These are phyloP conservation scores for Xylariomycetidae sp. DNA, from an alignment of 2,329 filamentous ascomycete species.

Conservation along the genomic window DNA sequence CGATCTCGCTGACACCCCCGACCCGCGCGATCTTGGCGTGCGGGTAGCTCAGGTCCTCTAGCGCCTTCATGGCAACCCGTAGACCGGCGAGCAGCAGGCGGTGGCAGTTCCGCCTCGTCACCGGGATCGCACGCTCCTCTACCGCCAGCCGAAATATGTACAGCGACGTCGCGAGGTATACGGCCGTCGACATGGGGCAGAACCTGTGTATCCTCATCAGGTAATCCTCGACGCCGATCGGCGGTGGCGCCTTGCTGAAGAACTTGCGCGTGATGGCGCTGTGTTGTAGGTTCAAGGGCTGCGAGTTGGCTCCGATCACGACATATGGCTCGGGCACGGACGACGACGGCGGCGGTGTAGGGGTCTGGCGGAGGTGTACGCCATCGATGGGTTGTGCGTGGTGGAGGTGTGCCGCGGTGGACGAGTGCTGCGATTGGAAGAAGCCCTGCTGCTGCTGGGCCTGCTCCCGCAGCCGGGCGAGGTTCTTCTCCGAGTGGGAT, in stretches of 20 bases:
- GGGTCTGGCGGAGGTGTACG: conserved; percentile 41
- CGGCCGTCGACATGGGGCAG: conserved; percentile 89
- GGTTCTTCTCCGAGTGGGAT: conserved; percentile 51
- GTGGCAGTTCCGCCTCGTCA: conserved; percentile 82
- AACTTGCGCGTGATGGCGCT: conserved; percentile 87
- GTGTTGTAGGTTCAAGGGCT: conserved; percentile 73
- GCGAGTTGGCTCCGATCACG: conserved; percentile 63
- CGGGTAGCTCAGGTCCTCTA: conserved; percentile 88
- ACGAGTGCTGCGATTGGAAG: conserved; percentile 17
- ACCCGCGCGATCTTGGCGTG: conserved; percentile 82
- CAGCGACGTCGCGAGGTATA: conserved; percentile 82
- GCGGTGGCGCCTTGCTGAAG: conserved; percentile 81
- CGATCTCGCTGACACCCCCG: conserved; percentile 76
- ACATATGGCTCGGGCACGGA: conserved; percentile 47
- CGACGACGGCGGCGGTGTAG: conserved; percentile 20
- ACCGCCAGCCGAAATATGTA: conserved; percentile 84
- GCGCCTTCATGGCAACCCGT: conserved; percentile 84
- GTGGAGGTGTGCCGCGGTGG: too few relatives aligned
- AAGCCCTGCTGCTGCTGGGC: conserved; percentile 23
- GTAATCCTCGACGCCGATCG: conserved; percentile 80
- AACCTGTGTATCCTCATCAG: conserved; percentile 81
- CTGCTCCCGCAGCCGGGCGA: conserved; percentile 38
- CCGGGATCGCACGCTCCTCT: conserved; percentile 70
- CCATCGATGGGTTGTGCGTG: conserved; percentile 52
- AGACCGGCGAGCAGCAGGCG: conserved; percentile 79